Conservation (phyloP, 2,329 filamentous ascomycete genomes). For the Mycosphaerella sp. region DNA sequence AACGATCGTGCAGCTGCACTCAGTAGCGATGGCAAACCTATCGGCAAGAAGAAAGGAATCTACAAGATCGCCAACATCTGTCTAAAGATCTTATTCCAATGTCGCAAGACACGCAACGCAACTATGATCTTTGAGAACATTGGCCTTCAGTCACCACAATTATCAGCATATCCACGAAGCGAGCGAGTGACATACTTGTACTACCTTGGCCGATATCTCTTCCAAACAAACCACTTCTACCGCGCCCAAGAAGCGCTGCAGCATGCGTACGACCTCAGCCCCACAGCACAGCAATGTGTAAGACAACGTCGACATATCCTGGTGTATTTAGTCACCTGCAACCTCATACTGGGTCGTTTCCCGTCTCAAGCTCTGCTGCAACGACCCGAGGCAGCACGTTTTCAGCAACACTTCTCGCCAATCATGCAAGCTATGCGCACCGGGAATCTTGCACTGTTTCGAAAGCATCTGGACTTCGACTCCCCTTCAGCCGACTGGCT, state of each 20-base stretch:
- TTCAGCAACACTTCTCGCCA: constrained; percentile 63
- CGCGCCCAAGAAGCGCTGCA: constrained; percentile 70
- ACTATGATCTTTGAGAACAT: constrained; percentile 89
- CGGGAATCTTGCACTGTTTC: constrained; percentile 70
- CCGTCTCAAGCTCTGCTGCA: constrained; percentile 62
- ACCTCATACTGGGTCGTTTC: constrained; percentile 78
- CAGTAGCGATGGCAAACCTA: constrained; percentile 55
- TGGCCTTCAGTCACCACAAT: constrained; percentile 70
- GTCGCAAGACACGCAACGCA: constrained; percentile 73
- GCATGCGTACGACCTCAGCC: constrained; percentile 72
- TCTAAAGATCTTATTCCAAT: constrained; percentile 81
- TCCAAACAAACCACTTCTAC: constrained; percentile 76
- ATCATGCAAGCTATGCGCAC: constrained; percentile 65
- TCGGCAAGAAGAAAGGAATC: constrained; percentile 80
- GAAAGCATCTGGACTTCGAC: constrained; percentile 55
- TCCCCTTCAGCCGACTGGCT: constrained; percentile 63
- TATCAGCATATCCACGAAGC: constrained; percentile 73
- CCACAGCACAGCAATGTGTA: constrained; percentile 40
- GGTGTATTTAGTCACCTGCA: constrained; percentile 74
- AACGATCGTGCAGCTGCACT: constrained; percentile 65
- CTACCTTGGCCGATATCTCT: constrained; percentile 85
- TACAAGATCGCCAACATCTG: constrained; percentile 91
- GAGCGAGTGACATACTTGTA: constrained; percentile 91
- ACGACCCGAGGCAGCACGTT: constrained; percentile 61
- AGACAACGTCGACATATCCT: constrained; percentile 74